Evolutionary conservation across 208 protist species (phyloP).

Genomic region (Acanthamoeba sp.): DNA sequence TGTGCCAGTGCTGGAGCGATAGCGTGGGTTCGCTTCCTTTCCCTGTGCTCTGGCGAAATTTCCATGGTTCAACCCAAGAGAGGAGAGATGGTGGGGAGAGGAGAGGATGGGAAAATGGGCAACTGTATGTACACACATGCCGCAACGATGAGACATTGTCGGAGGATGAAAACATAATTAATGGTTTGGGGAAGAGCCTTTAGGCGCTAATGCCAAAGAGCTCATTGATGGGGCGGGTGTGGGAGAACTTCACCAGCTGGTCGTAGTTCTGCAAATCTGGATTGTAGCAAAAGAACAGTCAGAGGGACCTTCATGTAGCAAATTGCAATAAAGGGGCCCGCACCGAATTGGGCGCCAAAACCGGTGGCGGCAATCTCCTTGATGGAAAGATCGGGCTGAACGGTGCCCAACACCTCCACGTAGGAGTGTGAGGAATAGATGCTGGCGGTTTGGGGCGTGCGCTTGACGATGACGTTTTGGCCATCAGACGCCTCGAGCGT

Average conservation of each 20-base stretch:
- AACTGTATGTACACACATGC: not conserved
- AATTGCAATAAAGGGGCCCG: not conserved
- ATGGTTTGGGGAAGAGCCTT: not conserved
- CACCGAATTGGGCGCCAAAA: not conserved
- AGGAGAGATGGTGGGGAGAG: too few species aligned
- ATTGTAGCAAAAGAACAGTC: not conserved
- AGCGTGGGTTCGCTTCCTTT: not conserved
- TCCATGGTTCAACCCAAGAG: not conserved
- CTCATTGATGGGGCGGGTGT: not conserved
- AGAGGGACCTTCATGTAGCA: not conserved
- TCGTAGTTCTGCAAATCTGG: slow-evolving; percentile 16
- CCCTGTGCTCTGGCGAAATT: not conserved
- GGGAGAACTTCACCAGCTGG: slow-evolving; percentile 20
- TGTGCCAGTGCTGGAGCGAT: not conserved
- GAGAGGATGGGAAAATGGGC: too few species aligned
- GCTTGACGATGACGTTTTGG: not conserved
- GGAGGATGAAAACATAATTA: not conserved
- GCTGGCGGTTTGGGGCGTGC: not conserved
- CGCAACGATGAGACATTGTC: not conserved
- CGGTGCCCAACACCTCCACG: slow-evolving; percentile 26
- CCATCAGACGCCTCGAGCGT: not conserved
- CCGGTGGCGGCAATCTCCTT: not conserved
- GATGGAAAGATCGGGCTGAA: slow-evolving; percentile 15
- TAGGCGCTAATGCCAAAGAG: slow-evolving; percentile 1
- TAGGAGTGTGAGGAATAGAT: not conserved